phyloP scores from a whole-genome alignment of 129 eudicot genomes.

The Escallonia herrerae region DNA sequence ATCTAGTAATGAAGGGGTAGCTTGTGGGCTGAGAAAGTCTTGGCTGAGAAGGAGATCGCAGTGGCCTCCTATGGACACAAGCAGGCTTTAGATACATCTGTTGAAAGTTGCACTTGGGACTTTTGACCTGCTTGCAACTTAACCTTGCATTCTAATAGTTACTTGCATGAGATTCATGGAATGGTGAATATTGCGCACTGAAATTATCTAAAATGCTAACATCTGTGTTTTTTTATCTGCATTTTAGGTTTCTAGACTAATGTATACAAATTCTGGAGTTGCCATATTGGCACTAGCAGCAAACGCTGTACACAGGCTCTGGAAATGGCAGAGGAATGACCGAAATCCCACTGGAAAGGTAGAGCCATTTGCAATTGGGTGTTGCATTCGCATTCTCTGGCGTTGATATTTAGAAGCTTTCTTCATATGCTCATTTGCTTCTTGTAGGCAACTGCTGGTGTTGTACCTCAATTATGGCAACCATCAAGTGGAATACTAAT shows the following conservation, averaged over 20 bases:
- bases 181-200: too few relatives aligned
- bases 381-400: not conserved
- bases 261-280: conserved; percentile 64
- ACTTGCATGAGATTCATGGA: too few relatives aligned
- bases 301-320: conserved; percentile 76
- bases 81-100: too few relatives aligned
- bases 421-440: conserved; percentile 11
- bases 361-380: not conserved
- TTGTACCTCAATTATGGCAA: conserved; percentile 68
- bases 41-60: too few relatives aligned
- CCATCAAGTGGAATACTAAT: conserved; percentile 78
- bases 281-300: conserved; percentile 69
- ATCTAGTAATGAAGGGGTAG: too few relatives aligned
- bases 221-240: not conserved
- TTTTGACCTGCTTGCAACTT: too few relatives aligned
- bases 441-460: conserved; percentile 58
- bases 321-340: conserved; percentile 76
- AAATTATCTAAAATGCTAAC: not conserved
- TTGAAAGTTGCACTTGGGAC: too few relatives aligned
- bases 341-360: conserved; percentile 60
- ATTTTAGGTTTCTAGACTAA: conserved; percentile 61
- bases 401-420: not conserved
- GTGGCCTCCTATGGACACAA: too few relatives aligned
- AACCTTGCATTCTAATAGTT: too few relatives aligned
- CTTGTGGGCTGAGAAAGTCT: too few relatives aligned